Evolutionary conservation across 2,329 filamentous ascomycete species (phyloP), one percentile per base, ranked within the genome.

Genomic region (Sclerotinia sclerotiorum): DNA sequence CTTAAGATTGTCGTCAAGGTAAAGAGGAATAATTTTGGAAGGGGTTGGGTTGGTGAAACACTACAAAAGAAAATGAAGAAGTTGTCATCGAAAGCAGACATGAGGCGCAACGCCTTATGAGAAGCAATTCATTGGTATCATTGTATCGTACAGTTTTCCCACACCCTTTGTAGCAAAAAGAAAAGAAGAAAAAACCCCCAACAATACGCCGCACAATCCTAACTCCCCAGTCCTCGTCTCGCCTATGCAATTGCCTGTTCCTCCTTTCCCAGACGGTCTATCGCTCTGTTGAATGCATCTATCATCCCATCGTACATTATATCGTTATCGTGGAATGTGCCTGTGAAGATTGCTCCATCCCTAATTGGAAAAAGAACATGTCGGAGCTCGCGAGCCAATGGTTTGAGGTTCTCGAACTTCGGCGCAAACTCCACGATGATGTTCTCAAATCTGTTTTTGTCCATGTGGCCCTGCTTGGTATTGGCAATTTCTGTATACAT

Each of bases 371-470:
- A 77, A 67, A 69, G 69, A 57, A 67, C 57, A 57, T 7, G 32
- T 65, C 69, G 51, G n/a, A 70, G 69, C 10, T 70, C 66, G 21
- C 61, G 62, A 68, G 61, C 69, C 54, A 70, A 61, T 29, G 10
- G 46, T 54, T 74, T 77, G 17, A 76, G 69, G 46, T 49, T 58
- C 24, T 75, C 69, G 66, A 77, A 76, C 48, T 72, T 62, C n/a
- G 68, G 68, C 17, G 72, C 71, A 70, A 77, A 75, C 65, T 76
- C 74, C 42, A 48, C 54, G 49, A 76, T 67, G n/a, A 77, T 66
- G 7, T 66, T 54, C 54, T 75, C 65, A 74, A 77, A 77, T 49
- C 67, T 15, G 63, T 68, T 68, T 58, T 69, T 71, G 58, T 56
- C 60, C 32, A 75, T 73, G 49, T 73, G 5, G n/a, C 69, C 55